A percentile compares a stretch with the other conserved stretches of the same genome.
Conservation (phyloP, 2,329 filamentous ascomycete genomes). For the Trichoderma koningiopsis region DNA sequence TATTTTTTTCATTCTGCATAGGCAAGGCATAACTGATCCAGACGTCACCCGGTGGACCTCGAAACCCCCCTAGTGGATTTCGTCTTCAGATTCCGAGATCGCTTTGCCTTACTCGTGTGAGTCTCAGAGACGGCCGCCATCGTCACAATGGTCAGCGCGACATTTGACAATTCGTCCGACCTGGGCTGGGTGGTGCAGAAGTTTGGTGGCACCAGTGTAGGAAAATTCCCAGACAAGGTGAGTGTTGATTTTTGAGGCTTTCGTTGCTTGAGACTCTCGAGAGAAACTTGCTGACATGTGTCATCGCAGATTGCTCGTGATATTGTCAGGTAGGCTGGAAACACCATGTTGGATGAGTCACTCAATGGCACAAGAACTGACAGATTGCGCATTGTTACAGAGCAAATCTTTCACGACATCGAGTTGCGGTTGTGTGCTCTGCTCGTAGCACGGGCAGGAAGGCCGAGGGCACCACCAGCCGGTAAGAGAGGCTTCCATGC, state of each 20-base stretch:
- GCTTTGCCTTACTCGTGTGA: slow-evolving; percentile 15
- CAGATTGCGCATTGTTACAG: slow-evolving; percentile 30
- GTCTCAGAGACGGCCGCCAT: not conserved
- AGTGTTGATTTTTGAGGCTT: slow-evolving; percentile 26
- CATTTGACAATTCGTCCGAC: slow-evolving; percentile 40
- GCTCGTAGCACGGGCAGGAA: slow-evolving; percentile 94
- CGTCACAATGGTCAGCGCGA: slow-evolving; percentile 38
- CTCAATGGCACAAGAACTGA: not conserved
- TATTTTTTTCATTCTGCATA: not conserved
- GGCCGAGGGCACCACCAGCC: slow-evolving; percentile 90
- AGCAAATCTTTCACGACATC: slow-evolving; percentile 62
- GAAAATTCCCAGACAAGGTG: slow-evolving; percentile 81
- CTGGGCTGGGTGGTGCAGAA: slow-evolving; percentile 86
- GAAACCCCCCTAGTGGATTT: not conserved
- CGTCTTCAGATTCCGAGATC: slow-evolving; percentile 22
- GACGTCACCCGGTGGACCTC: not conserved
- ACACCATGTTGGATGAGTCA: not conserved
- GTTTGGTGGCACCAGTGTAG: slow-evolving; percentile 92
- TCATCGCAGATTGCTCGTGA: slow-evolving; percentile 44
- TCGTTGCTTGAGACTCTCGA: not conserved
- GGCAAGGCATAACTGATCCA: not conserved
- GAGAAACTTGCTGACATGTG: slow-evolving; percentile 13
- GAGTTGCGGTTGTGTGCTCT: slow-evolving; percentile 92
- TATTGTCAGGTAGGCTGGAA: slow-evolving; percentile 45
- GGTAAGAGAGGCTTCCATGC: slow-evolving; percentile 62